Evolutionary conservation across 305 asterid species (phyloP), one percentile per base, ranked within the genome.

Genomic region (Caryopteris hybrid): DNA sequence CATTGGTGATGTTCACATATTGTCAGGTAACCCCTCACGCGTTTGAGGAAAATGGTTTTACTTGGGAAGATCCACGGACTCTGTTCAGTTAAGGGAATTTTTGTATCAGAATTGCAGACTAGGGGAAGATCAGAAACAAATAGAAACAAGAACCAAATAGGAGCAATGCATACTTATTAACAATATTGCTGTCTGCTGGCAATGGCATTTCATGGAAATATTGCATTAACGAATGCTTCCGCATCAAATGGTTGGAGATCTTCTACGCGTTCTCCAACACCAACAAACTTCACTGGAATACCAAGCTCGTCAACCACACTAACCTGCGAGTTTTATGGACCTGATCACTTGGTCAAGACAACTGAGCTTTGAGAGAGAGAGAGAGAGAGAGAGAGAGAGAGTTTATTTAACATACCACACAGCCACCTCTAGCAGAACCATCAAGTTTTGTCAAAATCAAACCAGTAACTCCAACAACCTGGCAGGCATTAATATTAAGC

Each of bases 251-350:
- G 96, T 77, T 92, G 98, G 61, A 92, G 96, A 72, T 93, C 99
- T 48, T 90, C 92, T 13, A 81, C 51, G 25, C 94, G 89, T 87
- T 93, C 97, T 53, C 99, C 99, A 46, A 90, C 92, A 2, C 99
- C 99, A 22, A 93, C 95, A 78, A 93, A 93, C 78, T 93, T 93
- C 70, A 93, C 99, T 8, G 97, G 99, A 77, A 93, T 93, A 34
- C 93, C 96, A 6, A 93, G 94, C 83, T 93, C 99, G 75, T 93
- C 97, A 5, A 93, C 99, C 10, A 90, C 99, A 71, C 99, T 93
- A 12, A 93, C 96, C 97, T 92, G 83, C 31, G 31, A 4, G 31
- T 25, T 4, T 1, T 1, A n/a, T n/a, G n/a, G n/a, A n/a, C n/a
- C n/a, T n/a, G n/a, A n/a, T n/a, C n/a, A n/a, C n/a, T n/a, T n/a